phyloP scores from a whole-genome alignment of 768 basidiomycete species.

The Gymnopilus junonius region DNA sequence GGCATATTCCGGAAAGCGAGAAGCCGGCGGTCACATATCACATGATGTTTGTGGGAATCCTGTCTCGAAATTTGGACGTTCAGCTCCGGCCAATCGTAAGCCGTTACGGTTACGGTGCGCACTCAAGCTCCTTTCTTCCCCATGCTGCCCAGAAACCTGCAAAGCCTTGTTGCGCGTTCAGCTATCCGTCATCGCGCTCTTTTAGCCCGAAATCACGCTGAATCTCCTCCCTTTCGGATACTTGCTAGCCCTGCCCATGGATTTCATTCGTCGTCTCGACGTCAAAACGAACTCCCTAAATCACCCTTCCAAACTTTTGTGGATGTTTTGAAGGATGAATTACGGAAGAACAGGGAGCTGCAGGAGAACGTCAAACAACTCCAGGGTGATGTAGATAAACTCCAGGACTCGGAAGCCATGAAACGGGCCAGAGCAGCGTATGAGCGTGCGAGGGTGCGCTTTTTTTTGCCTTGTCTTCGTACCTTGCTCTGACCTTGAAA shows the following conservation, averaged over 20 bases:
- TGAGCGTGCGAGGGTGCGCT: conserved; percentile 88
- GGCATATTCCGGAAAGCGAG: too few species aligned
- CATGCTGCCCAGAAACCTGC: conserved; percentile 52
- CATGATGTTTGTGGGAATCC: neutral
- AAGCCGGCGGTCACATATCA: neutral
- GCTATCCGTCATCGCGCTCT: conserved; percentile 34
- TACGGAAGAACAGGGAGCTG: conserved; percentile 91
- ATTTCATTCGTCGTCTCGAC: conserved; percentile 72
- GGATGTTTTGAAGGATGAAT: conserved; percentile 89
- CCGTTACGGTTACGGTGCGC: conserved; percentile 19
- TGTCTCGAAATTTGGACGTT: conserved; percentile 25
- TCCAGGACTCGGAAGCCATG: conserved; percentile 97
- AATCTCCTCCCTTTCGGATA: conserved; percentile 48
- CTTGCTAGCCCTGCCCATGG: conserved; percentile 27
- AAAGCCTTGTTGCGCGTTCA: conserved; percentile 40
- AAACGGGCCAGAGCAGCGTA: conserved; percentile 90
- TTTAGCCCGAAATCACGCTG: conserved; percentile 24
- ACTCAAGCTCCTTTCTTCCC: conserved; percentile 2
- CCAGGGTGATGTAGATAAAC: conserved; percentile 95
- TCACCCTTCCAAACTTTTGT: conserved; percentile 98
- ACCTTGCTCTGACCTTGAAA: conserved; percentile 1
- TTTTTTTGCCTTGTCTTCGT: neutral
- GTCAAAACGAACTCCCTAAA: conserved; percentile 71
- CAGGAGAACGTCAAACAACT: conserved; percentile 98
- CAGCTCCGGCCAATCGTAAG: conserved; percentile 10